These are phyloP conservation scores for Sporothrix brasiliensis DNA, from an alignment of 2,329 filamentous ascomycete species.

Conservation along the genomic window DNA sequence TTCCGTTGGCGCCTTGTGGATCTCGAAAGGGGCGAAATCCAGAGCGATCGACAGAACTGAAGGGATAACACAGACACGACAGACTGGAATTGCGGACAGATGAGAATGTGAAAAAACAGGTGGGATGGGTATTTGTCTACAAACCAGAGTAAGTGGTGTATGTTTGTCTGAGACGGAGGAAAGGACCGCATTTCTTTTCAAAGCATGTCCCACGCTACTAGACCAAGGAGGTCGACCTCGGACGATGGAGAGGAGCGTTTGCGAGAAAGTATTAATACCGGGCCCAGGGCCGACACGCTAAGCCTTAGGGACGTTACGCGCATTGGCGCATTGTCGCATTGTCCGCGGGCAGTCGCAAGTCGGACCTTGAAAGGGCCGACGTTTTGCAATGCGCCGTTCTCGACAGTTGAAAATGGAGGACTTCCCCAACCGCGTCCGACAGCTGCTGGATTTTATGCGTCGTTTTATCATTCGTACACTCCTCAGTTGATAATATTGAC, in stretches of 20 bases:
- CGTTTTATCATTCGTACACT: too few relatives aligned
- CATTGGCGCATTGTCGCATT: background rate
- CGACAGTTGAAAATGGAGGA: slow-evolving; percentile 13
- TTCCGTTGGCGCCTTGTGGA: too few relatives aligned
- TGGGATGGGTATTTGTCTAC: too few relatives aligned
- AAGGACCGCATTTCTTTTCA: too few relatives aligned
- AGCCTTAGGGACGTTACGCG: slow-evolving; percentile 7
- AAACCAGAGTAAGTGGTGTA: too few relatives aligned
- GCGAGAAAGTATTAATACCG: background rate
- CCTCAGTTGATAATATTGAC: background rate
- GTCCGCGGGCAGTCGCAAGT: background rate
- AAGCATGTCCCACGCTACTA: too few relatives aligned
- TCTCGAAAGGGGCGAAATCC: too few relatives aligned
- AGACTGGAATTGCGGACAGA: too few relatives aligned
- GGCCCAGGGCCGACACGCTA: background rate
- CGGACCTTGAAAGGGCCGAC: background rate
- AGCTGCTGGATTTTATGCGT: background rate
- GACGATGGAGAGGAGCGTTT: background rate
- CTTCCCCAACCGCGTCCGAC: slow-evolving; percentile 19
- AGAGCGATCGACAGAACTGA: too few relatives aligned
- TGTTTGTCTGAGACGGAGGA: too few relatives aligned
- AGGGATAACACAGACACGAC: too few relatives aligned
- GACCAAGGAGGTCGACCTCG: background rate
- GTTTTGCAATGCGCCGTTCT: background rate
- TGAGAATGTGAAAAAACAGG: too few relatives aligned